Conservation (phyloP, 495 filamentous ascomycete genomes). For the Glutinoglossum americanum region DNA sequence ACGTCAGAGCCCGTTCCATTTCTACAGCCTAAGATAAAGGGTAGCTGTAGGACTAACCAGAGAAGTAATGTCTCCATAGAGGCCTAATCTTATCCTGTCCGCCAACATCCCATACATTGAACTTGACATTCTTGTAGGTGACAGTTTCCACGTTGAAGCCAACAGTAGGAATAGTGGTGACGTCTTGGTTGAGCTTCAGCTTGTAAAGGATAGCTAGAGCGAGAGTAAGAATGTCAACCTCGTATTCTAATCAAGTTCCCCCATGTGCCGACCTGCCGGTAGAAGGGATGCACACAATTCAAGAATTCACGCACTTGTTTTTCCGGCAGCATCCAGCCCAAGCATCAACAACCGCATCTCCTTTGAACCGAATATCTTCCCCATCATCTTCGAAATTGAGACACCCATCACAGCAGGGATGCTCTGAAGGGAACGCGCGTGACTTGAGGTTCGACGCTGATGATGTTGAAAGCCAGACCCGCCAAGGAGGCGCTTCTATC, state of each 20-base stretch:
- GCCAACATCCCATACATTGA: conserved; percentile 99
- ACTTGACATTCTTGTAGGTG: conserved; percentile 99
- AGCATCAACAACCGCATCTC: conserved; percentile 98
- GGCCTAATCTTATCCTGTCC: conserved; percentile 99
- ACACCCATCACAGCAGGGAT: conserved; percentile 38
- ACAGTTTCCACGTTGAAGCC: conserved; percentile 99
- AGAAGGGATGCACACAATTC: conserved; percentile 6
- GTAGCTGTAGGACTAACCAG: conserved; percentile 34
- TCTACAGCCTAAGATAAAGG: conserved; percentile 2
- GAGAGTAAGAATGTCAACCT: background rate
- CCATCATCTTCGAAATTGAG: conserved; percentile 71
- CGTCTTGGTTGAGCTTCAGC: conserved; percentile 90
- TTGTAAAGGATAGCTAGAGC: conserved; percentile 83
- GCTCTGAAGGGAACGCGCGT: background rate
- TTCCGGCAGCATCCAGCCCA: conserved; percentile 90
- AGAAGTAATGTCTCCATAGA: conserved; percentile 98
- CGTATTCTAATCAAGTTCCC: background rate
- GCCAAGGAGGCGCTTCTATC: background rate
- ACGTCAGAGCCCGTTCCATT: conserved; percentile 1
- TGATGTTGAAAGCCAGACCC: conserved; percentile 8
- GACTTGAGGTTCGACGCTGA: background rate
- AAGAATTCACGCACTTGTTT: conserved; percentile 47
- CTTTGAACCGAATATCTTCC: conserved; percentile 95
- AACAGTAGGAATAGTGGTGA: conserved; percentile 97
- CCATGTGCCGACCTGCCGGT: background rate